Evolutionary conservation across 331 rosid species (phyloP), one percentile per base, ranked within the genome.

Genomic region (Rhamnella rubrinervis): DNA sequence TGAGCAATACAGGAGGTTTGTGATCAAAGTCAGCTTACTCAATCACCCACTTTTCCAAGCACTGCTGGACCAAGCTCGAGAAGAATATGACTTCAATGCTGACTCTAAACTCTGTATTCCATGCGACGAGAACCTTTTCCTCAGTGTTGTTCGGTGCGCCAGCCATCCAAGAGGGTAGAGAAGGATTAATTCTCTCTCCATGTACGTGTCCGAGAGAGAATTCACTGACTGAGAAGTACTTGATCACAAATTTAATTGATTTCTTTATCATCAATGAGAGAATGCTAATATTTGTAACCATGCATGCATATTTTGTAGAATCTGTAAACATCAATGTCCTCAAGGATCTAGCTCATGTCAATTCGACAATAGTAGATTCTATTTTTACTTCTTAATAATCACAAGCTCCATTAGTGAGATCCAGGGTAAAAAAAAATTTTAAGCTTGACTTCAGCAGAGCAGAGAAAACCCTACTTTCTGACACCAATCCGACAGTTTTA

Each of bases 11-110:
- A 87, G 87, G 88, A 85, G 98, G 79, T 91, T 80, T 82, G 99
- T 91, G 6, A 87, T 91, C 82, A 89, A 89, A 50, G 26, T 89
- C 57, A 49, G 76, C 38, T 65, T 89, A 21, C 93, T 89, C 39
- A 86, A 85, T 20, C 99, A 95, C 60, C 97, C 99, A 20, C 87
- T 95, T 73, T 86, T 93, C 78, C 82, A 65, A 80, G 89, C 91
- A 57, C 79, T 91, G 88, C 86, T 91, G 75, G 99, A 95, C 75
- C 88, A 87, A 83, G 96, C 96, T 58, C 69, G 72, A 26, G 97
- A 91, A 21, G 99, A 91, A 66, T 95, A 84, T 66, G 96, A 85
- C 70, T 95, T 79, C 91, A 79, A 71, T 39, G 55, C 86, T 16
- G 75, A 84, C 65, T 81, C 96, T 0, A 91, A 89, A 64, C 92